Conservation (phyloP, 2,329 filamentous ascomycete species). For the Zymoseptoria tritici region DNA sequence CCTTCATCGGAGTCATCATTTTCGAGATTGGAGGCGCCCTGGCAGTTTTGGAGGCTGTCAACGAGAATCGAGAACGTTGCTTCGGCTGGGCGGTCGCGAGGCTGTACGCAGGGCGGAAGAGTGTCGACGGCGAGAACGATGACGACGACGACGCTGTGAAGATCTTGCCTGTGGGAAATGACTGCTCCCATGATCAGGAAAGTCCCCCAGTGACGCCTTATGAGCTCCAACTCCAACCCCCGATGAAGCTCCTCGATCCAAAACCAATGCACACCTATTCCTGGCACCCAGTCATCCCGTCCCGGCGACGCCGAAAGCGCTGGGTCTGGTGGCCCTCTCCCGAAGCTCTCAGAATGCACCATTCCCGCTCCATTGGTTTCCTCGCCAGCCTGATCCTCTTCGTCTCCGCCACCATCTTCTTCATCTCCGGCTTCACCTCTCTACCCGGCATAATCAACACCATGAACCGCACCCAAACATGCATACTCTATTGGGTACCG, state of each 20-base stretch:
- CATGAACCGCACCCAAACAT: background rate
- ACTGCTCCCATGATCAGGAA: background rate
- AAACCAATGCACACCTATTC: background rate
- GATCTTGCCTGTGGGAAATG: background rate
- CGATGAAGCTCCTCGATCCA: background rate
- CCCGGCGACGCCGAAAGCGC: slow-evolving; percentile 14
- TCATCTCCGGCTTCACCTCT: slow-evolving; percentile 22
- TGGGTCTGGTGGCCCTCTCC: slow-evolving; percentile 26
- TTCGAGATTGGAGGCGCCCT: slow-evolving; percentile 56
- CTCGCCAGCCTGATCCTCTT: slow-evolving; percentile 22
- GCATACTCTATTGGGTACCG: slow-evolving; percentile 22
- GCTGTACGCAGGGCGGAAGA: slow-evolving; percentile 33
- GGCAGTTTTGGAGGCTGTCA: slow-evolving; percentile 61
- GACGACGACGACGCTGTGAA: slow-evolving; percentile 7
- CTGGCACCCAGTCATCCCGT: background rate
- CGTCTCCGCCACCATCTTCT: slow-evolving; percentile 24
- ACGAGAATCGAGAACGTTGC: slow-evolving; percentile 56
- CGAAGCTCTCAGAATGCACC: slow-evolving; percentile 20
- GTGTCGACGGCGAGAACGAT: slow-evolving; percentile 3
- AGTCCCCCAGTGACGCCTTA: background rate
- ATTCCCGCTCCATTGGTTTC: slow-evolving; percentile 26
- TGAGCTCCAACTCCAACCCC: background rate
- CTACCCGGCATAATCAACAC: slow-evolving; percentile 23
- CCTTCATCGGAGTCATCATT: slow-evolving; percentile 59
- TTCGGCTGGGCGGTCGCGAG: slow-evolving; percentile 58